phyloP scores from a whole-genome alignment of 305 asterid genomes.

The Solanum hybrid region DNA sequence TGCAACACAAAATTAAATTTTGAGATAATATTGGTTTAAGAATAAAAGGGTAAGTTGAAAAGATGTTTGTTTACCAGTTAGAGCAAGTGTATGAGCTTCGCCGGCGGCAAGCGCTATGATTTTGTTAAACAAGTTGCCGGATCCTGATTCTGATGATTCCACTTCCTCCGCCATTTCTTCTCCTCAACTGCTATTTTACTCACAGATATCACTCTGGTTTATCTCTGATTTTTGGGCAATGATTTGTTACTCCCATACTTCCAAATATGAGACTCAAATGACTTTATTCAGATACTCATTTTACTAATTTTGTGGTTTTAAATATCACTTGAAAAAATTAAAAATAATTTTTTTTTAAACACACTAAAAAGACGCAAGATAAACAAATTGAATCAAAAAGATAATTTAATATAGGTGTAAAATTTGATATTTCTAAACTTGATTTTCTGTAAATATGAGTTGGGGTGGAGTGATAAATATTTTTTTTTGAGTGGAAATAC shows the following conservation, averaged over 20 bases:
- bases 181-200: not conserved
- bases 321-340: not conserved
- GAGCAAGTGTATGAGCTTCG: constrained; percentile 89
- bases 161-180: not conserved
- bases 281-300: not conserved
- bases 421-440: not conserved
- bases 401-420: not conserved
- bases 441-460: not conserved
- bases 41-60: not conserved
- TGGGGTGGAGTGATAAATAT: too few relatives aligned
- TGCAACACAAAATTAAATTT: not conserved
- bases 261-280: not conserved
- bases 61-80: constrained; percentile 32
- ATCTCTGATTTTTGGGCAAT: not conserved
- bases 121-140: constrained; percentile 33
- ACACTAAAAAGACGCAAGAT: not conserved
- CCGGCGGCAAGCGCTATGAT: constrained; percentile 52
- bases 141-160: not conserved
- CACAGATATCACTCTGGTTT: not conserved
- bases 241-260: not conserved
- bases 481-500: too few relatives aligned
- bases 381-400: not conserved
- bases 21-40: not conserved
- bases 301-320: not conserved
- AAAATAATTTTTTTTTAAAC: not conserved